These are phyloP conservation scores for Cyberlindnera bimundalis DNA, from an alignment of 805 yeast species.

Conservation along the genomic window DNA sequence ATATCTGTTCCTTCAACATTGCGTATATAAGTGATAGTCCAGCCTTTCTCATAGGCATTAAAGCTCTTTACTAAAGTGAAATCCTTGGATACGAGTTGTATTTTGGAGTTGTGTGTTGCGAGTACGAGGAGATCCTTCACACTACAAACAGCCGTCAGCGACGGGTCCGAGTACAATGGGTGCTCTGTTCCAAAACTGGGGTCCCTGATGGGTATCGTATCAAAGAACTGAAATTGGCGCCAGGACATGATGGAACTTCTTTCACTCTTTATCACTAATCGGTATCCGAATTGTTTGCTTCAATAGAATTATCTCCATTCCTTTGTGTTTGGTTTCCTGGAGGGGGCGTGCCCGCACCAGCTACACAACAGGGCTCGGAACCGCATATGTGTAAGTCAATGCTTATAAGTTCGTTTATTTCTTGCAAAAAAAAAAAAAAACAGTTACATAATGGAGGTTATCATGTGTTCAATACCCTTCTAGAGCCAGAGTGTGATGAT, in stretches of 20 bases:
- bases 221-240: constrained; percentile 88
- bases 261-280: too few species aligned
- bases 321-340: too few species aligned
- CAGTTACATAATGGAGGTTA: too few species aligned
- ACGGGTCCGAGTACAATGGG: constrained; percentile 77
- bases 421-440: too few species aligned
- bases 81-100: constrained; percentile 55
- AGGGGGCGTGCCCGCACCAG: too few species aligned
- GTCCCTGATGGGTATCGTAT: constrained; percentile 77
- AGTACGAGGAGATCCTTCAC: constrained; percentile 54
- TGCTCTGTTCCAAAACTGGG: constrained; percentile 62
- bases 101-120: constrained; percentile 48
- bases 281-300: too few species aligned
- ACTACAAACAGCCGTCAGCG: constrained; percentile 60
- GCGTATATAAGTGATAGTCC: constrained; percentile 57
- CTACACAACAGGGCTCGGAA: too few species aligned
- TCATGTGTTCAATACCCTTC: too few species aligned
- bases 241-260: constrained; percentile 36
- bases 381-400: too few species aligned
- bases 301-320: too few species aligned
- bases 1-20: constrained; percentile 46
- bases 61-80: constrained; percentile 49
- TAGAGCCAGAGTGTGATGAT: too few species aligned
- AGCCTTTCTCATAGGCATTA: constrained; percentile 61
- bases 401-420: too few species aligned